Evolutionary conservation across 2,329 filamentous ascomycete species (phyloP).

Genomic region (Setomelanomma holmii): DNA sequence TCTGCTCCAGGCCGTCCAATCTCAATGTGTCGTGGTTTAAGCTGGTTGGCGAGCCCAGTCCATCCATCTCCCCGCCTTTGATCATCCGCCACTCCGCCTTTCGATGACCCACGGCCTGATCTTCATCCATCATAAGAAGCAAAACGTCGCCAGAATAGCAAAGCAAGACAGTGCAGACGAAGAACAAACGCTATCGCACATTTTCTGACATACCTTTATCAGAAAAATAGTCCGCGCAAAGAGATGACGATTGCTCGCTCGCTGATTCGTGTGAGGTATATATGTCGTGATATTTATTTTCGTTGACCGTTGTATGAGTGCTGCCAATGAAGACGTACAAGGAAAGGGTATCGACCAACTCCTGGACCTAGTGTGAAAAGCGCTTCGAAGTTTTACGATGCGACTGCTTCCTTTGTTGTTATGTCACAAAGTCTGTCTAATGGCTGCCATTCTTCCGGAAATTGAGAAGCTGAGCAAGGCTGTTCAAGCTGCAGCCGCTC

Average conservation of each 20-base stretch:
- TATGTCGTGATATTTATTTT: not conserved
- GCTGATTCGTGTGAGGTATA: not conserved
- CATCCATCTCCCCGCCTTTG: not conserved
- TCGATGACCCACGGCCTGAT: too few species aligned
- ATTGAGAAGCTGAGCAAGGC: slow-evolving; percentile 83
- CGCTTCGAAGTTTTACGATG: slow-evolving; percentile 3
- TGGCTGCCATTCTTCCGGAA: slow-evolving; percentile 75
- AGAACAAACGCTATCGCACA: too few species aligned
- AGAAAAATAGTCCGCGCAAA: too few species aligned
- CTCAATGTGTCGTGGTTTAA: not conserved
- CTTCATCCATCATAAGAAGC: not conserved
- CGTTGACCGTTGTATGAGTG: not conserved
- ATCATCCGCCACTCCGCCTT: too few species aligned
- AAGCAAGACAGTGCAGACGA: not conserved
- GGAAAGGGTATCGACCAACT: slow-evolving; percentile 42
- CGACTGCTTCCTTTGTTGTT: not conserved
- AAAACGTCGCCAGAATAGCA: not conserved
- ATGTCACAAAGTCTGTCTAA: slow-evolving; percentile 26
- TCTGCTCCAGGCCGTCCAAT: not conserved
- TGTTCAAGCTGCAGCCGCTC: slow-evolving; percentile 83
- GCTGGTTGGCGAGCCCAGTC: not conserved
- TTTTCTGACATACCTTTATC: too few species aligned
- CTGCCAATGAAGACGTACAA: slow-evolving; percentile 24
- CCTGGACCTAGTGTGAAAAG: slow-evolving; percentile 18
- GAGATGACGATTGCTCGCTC: too few species aligned